Percentiles rank a stretch among this genome's conserved stretches.
These are phyloP conservation scores for Candolleomyces eurysporus DNA, from an alignment of 768 basidiomycete genomes.

Conservation along the genomic window DNA sequence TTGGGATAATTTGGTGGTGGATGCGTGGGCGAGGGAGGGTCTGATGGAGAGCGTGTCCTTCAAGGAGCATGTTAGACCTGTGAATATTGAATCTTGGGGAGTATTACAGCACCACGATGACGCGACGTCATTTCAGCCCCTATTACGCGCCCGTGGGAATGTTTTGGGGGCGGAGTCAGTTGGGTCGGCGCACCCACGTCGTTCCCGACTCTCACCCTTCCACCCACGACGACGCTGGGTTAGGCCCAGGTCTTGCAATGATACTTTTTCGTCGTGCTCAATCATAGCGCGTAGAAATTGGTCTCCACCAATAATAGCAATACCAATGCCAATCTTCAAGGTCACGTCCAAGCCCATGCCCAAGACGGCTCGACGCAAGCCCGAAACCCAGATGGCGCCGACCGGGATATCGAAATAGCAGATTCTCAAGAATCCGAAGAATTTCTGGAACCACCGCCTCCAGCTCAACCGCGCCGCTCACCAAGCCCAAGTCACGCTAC, in stretches of 20 bases:
- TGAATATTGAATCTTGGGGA: background rate
- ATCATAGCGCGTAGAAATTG: no score
- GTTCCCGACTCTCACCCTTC: no score
- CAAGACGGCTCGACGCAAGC: background rate
- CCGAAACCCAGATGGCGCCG: conserved; percentile 7
- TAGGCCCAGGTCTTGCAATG: no score
- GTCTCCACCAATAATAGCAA: background rate
- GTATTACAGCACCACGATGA: no score
- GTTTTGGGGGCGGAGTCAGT: no score
- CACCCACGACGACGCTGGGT: no score
- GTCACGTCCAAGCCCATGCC: no score
- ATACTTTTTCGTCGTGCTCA: no score
- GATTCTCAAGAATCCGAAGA: conserved; percentile 23
- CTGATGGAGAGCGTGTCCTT: conserved; percentile 39
- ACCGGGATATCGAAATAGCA: conserved; percentile 2
- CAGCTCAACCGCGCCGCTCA: conserved; percentile 30
- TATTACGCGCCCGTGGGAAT: no score
- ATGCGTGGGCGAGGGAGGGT: conserved; percentile 47
- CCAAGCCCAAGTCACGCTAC: background rate
- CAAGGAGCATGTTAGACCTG: conserved; percentile 31
- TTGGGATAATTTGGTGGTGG: conserved; percentile 48
- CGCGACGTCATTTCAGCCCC: no score
- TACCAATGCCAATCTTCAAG: no score
- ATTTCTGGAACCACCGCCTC: conserved; percentile 32
- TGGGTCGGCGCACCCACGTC: no score